Base-by-base conservation (phyloP, 805 yeast genomes). In the Cyberlindnera amylophila region DNA sequence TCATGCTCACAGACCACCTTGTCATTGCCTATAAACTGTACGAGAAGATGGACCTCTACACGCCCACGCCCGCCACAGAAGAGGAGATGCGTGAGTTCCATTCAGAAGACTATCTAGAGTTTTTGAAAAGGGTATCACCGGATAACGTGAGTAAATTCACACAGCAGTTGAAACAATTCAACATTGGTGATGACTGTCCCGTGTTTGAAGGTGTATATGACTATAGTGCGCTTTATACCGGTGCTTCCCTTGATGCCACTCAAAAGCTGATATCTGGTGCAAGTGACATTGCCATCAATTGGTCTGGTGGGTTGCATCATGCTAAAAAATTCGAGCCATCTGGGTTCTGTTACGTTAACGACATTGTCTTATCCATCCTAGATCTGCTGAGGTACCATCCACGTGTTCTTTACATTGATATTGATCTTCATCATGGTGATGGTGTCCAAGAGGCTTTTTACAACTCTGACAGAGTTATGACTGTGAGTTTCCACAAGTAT, bases 371-470 rank as follows among this genome's bases (percentile, higher is more conserved):
- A 36, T 88, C 95, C 36, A 87, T 90, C 33, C 70, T 91, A 48
- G 88, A 91, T 61, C 71, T 91, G 32, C 69, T 91, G 47, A 70
- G 96, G 40, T 88, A 86, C 50, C 96, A 90, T 64, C 93, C 96
- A 32, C 75, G 98, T 50, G 96, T 91, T 7, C 71, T 91, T 60
- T 91, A 91, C 62, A 86, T 91, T 41, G 98, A 91, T 64, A 90
- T 89, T 43, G 98, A 91, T 63, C 77, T 91, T 12, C 98, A 91
- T 63, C 98, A 91, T 59, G 98, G 98, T 34, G 98, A 91, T 64
- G 98, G 98, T 51, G 98, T 91, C 15, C 96, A 91, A 63, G 98
- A 91, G 64, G 97, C 97, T 1, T 91, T 91, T 59, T 86, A 91
- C 66, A 78, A 93, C 14, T 86, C 96, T 2, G 98, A 90, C 63